Conservation (phyloP, 2,329 filamentous ascomycete genomes). For the Xylaria digitata region DNA sequence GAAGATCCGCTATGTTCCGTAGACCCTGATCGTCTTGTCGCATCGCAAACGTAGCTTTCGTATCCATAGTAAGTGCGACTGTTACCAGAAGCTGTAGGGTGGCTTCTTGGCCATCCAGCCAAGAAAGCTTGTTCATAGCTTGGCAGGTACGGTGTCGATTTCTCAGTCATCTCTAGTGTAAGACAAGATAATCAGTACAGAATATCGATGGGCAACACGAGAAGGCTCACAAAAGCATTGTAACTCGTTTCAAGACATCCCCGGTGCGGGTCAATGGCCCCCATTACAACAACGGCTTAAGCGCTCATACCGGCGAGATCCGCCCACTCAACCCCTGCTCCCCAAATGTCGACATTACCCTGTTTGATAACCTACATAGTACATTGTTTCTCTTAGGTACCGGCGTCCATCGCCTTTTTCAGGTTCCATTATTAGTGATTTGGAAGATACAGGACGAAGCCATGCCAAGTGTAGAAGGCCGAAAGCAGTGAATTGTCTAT, state of each 20-base stretch:
- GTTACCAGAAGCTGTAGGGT: slow-evolving; percentile 13
- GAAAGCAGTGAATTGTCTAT: slow-evolving; percentile 19
- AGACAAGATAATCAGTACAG: not conserved
- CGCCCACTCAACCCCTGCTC: slow-evolving; percentile 26
- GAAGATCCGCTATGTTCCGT: slow-evolving; percentile 19
- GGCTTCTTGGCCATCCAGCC: slow-evolving; percentile 26
- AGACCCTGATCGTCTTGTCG: slow-evolving; percentile 14
- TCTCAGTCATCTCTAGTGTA: not conserved
- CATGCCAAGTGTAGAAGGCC: slow-evolving; percentile 37
- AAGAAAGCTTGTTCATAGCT: slow-evolving; percentile 37
- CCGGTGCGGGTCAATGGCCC: slow-evolving; percentile 9
- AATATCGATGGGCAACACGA: not conserved
- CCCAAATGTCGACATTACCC: slow-evolving; percentile 29
- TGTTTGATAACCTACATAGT: slow-evolving; percentile 16
- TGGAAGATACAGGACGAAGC: slow-evolving; percentile 22
- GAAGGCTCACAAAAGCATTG: not conserved
- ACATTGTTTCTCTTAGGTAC: slow-evolving; percentile 16
- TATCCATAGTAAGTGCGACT: slow-evolving; percentile 1
- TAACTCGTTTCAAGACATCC: slow-evolving; percentile 2
- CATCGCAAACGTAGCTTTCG: slow-evolving; percentile 2
- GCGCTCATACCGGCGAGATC: slow-evolving; percentile 28
- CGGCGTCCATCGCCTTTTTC: not conserved
- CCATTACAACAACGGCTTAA: slow-evolving; percentile 20
- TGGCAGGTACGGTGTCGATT: slow-evolving; percentile 27
- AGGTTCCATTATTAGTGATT: slow-evolving; percentile 11